Percentiles rank a stretch among this genome's conserved stretches.
Evolutionary conservation across 495 filamentous ascomycete genomes (phyloP).

Genomic region (Hyaloscypha finlandica): DNA sequence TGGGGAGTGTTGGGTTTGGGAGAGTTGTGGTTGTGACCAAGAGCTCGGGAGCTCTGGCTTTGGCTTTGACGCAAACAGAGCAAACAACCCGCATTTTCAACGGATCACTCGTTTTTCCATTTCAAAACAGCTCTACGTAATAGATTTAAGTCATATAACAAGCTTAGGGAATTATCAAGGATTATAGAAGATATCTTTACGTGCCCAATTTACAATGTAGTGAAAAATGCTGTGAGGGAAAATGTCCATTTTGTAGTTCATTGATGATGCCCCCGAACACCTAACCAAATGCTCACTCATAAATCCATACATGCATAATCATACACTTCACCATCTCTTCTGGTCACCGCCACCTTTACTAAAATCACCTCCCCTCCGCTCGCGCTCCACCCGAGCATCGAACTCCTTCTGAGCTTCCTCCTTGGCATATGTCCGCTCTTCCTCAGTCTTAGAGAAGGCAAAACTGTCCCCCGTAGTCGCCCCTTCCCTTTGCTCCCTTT

Average conservation of each 20-base stretch:
- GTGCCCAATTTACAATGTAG: background rate
- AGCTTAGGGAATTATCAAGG: no score
- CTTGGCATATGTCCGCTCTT: conserved; percentile 37
- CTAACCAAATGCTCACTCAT: conserved; percentile 10
- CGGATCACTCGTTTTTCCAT: background rate
- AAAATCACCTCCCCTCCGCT: conserved; percentile 41
- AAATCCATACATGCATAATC: background rate
- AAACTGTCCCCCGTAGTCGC: conserved; percentile 40
- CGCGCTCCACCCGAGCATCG: conserved; percentile 50
- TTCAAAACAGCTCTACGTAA: no score
- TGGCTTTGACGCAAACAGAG: background rate
- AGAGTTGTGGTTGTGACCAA: background rate
- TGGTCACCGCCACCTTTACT: conserved; percentile 23
- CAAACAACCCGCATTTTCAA: background rate
- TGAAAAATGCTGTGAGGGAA: background rate
- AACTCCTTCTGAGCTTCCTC: conserved; percentile 55
- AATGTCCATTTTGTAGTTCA: background rate
- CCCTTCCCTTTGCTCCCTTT: conserved; percentile 1
- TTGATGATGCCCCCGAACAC: background rate
- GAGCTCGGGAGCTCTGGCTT: background rate
- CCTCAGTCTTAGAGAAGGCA: conserved; percentile 28
- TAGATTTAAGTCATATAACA: no score
- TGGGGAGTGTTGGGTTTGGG: background rate
- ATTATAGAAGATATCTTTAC: background rate
- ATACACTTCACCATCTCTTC: conserved; percentile 25